A percentile compares a stretch with the other conserved stretches of the same genome.
Conservation (phyloP, 106 monocot genomes). For the Dendrobium catenatum region DNA sequence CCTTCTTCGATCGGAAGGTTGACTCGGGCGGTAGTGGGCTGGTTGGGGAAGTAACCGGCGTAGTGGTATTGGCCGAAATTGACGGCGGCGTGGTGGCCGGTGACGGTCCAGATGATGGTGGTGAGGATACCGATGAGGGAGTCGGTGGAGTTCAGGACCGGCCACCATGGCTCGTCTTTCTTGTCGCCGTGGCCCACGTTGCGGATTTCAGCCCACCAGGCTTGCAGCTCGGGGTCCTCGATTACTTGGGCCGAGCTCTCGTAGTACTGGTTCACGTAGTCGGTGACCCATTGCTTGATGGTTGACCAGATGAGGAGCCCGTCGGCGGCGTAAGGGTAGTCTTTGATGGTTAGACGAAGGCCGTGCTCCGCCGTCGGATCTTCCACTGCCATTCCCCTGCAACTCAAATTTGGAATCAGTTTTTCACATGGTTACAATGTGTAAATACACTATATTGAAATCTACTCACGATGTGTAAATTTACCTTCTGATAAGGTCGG, state of each 20-base stretch:
- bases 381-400: constrained; percentile 77
- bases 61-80: constrained; percentile 92
- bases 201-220: constrained; percentile 59
- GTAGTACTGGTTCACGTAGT: constrained; percentile 52
- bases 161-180: constrained; percentile 85
- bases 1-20: constrained; percentile 53
- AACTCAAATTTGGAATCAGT: background rate
- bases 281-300: constrained; percentile 54
- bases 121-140: constrained; percentile 35
- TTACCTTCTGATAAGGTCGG: constrained; percentile 59
- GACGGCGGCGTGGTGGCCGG: constrained; percentile 79
- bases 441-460: too few relatives aligned
- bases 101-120: constrained; percentile 66
- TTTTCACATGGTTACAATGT: too few relatives aligned
- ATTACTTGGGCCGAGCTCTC: constrained; percentile 4
- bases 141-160: constrained; percentile 18
- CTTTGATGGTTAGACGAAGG: constrained; percentile 42
- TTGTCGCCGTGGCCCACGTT: constrained; percentile 73
- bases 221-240: constrained; percentile 59
- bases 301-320: constrained; percentile 76
- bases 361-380: constrained; percentile 37
- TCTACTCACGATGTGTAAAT: too few relatives aligned
- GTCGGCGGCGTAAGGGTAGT: constrained; percentile 75
- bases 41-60: constrained; percentile 61
- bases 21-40: constrained; percentile 31